Evolutionary conservation across 495 filamentous ascomycete genomes (phyloP), one percentile per base, ranked within the genome.

Genomic region (Collariella sp.): DNA sequence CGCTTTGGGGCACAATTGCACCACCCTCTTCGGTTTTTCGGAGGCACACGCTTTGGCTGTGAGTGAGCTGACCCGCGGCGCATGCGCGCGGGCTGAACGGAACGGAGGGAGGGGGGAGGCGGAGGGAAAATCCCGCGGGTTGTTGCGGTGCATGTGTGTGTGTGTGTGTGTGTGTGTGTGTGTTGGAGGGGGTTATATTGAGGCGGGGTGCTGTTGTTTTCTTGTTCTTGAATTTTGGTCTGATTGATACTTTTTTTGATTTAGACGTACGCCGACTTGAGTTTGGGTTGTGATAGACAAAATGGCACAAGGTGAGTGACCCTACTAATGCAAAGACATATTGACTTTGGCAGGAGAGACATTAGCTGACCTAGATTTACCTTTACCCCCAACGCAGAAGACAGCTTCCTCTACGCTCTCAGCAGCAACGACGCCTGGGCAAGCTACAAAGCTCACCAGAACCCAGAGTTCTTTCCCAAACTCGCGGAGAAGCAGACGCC

Each of bases 401-500:
- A 83, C 67, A 60, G 71, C 45, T 79, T 83, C 58, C 62, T 76
- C 46, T 75, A 75, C 47, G 73, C 77, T 57, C 62, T 86, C 59
- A 72, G 75, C 65, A 76, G 74, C 63, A 91, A 91, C 76, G 82
- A 83, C 63, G 75, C 81, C 58, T 91, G 83, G 86, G 81, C 82
- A 13, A 76, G 77, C 46, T 78, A 83, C 61, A 84, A 82, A 52
- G 67, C 76, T 40, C 72, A 80, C 46, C 72, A 83, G 54, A 78
- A 91, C 51, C 85, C 89, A 7, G 71, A 83, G 13, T 83, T 89
- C 71, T 88, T 94, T 72, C 75, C 80, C 35, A 81, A 76, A 58
- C 75, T 89, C 26, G 82, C 82, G 11, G 68, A 65, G 39, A 84
- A 85, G 55, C 89, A 96, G 65, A 62, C 76, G 1, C 89, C 89